Base-by-base conservation (phyloP, 1,284 basidiomycete species). In the Ustilago nuda region DNA sequence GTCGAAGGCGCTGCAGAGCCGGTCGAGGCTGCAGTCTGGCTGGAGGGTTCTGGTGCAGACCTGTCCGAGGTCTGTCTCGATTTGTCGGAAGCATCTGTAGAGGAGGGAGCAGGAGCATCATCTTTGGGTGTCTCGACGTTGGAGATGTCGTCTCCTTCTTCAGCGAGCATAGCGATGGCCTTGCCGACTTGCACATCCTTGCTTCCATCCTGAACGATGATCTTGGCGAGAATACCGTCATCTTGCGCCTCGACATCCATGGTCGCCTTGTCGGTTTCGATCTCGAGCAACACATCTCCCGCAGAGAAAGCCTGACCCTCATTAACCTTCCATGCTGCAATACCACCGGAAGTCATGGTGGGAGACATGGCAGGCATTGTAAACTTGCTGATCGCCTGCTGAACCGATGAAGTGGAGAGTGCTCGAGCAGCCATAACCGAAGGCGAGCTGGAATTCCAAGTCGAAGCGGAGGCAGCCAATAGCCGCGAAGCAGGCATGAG, bases 271-370 rank as follows among this genome's bases (percentile, higher is more conserved):
- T 84, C 80, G 52, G 82, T 84, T 62, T 84, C 94, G 85, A 99
- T 94, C 88, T 98, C 95, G 56, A 96, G 90, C 56, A 96, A 88
- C 71, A 99, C 95, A 82, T 99, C 96, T 46, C 96, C 95, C 6
- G 92, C 90, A 9, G 70, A 75, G 79, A 87, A 87, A 3, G 72
- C 56, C 33, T 87, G 80, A 33, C 87, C 87, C 56, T 86, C 85
- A 73, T 87, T 85, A 72, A 87, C 81, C 80, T 87, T 86, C 83
- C 84, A 86, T 17, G 66, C 27, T 13, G 80, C 83, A 30, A 85
- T 57, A 30, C 83, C 83, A 32, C 83, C 83, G 41, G 81, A 77
- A 8, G 82, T 83, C 83, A 85, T 85, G 58, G 83, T 85, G 37
- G 83, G 83, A 35, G 80, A 82, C 83, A 85, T 85, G 59, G 83